Conservation (phyloP, 169 alveolate genomes). For the Plasmodium billcollinsi region DNA sequence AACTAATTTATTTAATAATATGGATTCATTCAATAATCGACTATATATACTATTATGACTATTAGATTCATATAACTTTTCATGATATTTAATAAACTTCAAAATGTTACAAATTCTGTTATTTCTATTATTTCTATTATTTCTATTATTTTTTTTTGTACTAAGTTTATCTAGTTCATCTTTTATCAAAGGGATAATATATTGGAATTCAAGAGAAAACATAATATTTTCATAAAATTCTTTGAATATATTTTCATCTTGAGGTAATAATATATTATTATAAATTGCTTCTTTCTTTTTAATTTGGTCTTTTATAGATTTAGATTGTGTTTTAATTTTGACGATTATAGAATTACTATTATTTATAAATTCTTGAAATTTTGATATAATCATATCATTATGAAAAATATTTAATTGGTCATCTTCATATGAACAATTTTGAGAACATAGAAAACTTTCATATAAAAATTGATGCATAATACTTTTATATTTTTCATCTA, state of each 20-base stretch:
- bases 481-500: constrained; percentile 31
- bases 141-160: constrained; percentile 6
- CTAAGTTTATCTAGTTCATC: constrained; percentile 45
- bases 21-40: constrained; percentile 13
- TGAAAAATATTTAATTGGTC: constrained; percentile 15
- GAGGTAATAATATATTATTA: constrained; percentile 14
- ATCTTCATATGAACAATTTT: constrained; percentile 18
- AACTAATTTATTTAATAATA: constrained; percentile 2
- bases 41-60: constrained; percentile 3
- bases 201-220: constrained; percentile 18
- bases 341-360: constrained; percentile 12
- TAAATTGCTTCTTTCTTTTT: background rate
- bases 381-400: constrained; percentile 17
- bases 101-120: constrained; percentile 18
- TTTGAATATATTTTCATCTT: constrained; percentile 29
- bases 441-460: constrained; percentile 29
- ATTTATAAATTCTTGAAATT: constrained; percentile 26
- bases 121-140: background rate
- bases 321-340: background rate
- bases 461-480: constrained; percentile 47
- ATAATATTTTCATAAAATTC: constrained; percentile 34
- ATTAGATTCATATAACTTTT: constrained; percentile 11
- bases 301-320: constrained; percentile 18
- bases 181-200: background rate
- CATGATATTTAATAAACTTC: constrained; percentile 23